Conservation (phyloP, 345 rosid genomes). For the Theobroma cacao region DNA sequence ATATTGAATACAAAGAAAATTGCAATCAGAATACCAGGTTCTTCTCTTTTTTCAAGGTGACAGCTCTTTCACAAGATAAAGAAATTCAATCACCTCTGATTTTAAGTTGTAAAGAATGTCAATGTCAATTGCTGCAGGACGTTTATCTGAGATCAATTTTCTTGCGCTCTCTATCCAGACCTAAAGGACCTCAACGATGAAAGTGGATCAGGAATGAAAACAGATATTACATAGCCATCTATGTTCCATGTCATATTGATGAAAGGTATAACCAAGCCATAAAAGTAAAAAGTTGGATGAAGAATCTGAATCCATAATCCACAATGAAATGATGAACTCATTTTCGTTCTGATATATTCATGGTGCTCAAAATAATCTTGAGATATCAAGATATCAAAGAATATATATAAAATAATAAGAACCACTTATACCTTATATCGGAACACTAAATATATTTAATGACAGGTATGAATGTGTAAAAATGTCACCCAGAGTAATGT, state of each 20-base stretch:
- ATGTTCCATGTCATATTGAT: too few relatives aligned
- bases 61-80: slow-evolving; percentile 2
- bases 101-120: slow-evolving; percentile 67
- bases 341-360: too few relatives aligned
- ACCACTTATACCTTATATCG: neutral
- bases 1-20: slow-evolving; percentile 10
- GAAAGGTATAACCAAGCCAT: too few relatives aligned
- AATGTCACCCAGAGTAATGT: neutral
- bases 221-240: neutral
- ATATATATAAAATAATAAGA: too few relatives aligned
- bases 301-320: too few relatives aligned
- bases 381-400: too few relatives aligned
- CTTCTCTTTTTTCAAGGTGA: neutral
- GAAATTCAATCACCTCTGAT: slow-evolving; percentile 55
- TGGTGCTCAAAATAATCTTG: too few relatives aligned
- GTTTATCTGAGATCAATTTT: slow-evolving; percentile 39
- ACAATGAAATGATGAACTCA: too few relatives aligned
- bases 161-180: slow-evolving; percentile 53
- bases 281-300: too few relatives aligned
- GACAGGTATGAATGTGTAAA: neutral
- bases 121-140: slow-evolving; percentile 43
- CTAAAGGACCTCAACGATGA: slow-evolving; percentile 37
- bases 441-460: neutral
- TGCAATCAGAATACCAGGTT: neutral
- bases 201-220: slow-evolving; percentile 18